Base-by-base conservation (phyloP, 495 filamentous ascomycete species). In the Daldinia childiae region DNA sequence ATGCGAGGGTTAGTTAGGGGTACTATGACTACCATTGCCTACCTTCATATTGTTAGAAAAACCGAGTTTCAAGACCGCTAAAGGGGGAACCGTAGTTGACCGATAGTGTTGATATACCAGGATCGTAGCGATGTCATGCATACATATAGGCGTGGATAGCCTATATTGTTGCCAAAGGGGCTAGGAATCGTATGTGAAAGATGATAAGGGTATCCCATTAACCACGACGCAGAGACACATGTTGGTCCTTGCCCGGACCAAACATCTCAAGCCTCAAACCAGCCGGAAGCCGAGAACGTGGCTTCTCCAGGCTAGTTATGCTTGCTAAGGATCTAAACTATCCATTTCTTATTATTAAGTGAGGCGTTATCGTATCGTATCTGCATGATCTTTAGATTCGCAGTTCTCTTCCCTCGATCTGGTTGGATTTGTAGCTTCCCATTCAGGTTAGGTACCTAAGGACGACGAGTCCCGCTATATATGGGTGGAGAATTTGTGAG, bases 381-480 rank as follows among this genome's bases (percentile, higher is more conserved):
- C 43, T 48, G 8, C 19, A 48, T 12, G 19, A 24, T 15, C 17
- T 24, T 48, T 1, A 7, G 43, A 19, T 21, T 48, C 19, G 43
- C 9, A 48, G 17, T 11, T 34, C 32, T 8, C 8, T 11, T 34
- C 19, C 11, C 9, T 36, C 11, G 12, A 39, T 15, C n/a, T 39
- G 3, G 19, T 14, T 38, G 34, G 9, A 36, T 24, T 21, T 34
- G 9, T n/a, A 26, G 27, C 26, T 54, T 54, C 50, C 24, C 11
- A 24, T 34, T 58, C 30, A 24, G 55, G 55, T 58, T 58, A 39
- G 55, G 11, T 39, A 48, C 19, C 12, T 58, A 11, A 30, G 27
- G 38, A 26, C 39, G 24, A 45, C 26, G 15, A 26, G 57, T 43
- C 38, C 57, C 57, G 57, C 57, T 17, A 24, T 29, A 32, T 4